Conservation (phyloP, 345 rosid genomes). For the Xanthoceras sorbifolium region DNA sequence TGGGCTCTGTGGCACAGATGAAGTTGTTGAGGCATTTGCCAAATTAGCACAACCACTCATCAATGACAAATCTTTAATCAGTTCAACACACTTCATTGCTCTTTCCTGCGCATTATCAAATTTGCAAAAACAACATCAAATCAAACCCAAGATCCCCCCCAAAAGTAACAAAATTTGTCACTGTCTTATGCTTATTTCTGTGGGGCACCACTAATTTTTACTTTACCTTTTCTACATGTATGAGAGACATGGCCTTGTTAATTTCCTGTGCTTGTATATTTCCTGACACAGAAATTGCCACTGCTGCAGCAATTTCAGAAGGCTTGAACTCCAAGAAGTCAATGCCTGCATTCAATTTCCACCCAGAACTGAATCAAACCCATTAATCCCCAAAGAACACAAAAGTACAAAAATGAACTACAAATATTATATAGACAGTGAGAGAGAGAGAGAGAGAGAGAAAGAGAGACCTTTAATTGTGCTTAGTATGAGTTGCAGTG, state of each 20-base stretch:
- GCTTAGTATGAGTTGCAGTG: conserved; percentile 52
- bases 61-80: conserved; percentile 47
- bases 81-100: conserved; percentile 53
- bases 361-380: conserved; percentile 34
- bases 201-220: conserved; percentile 5
- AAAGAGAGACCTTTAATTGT: conserved; percentile 52
- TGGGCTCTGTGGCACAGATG: conserved; percentile 53
- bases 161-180: neutral
- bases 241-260: conserved; percentile 45
- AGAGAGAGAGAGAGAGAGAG: neutral
- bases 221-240: conserved; percentile 56
- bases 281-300: conserved; percentile 61
- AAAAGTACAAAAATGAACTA: conserved; percentile 4
- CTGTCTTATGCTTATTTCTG: conserved; percentile 16
- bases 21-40: conserved; percentile 23
- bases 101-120: conserved; percentile 47
- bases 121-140: conserved; percentile 4
- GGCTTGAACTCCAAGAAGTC: conserved; percentile 77
- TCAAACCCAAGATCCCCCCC: conserved; percentile 14
- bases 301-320: conserved; percentile 78
- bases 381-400: conserved; percentile 22
- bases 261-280: conserved; percentile 39
- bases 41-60: conserved; percentile 25
- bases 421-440: neutral
- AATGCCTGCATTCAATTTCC: conserved; percentile 66